phyloP scores from a whole-genome alignment of 2,329 filamentous ascomycete species.

The Sclerotinia glacialis region DNA sequence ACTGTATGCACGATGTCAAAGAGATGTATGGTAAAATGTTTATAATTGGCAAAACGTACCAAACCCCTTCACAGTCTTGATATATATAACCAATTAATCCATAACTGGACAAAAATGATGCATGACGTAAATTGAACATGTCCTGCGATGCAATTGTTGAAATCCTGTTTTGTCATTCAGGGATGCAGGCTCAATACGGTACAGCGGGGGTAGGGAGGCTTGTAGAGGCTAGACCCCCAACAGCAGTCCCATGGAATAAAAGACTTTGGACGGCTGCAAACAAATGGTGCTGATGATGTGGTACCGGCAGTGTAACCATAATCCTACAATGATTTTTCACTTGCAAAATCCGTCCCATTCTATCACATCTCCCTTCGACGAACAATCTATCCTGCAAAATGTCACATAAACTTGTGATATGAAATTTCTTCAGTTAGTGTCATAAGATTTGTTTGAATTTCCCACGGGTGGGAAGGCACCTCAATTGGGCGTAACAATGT shows the following conservation, averaged over 20 bases:
- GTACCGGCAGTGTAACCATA: neutral
- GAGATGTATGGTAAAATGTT: neutral
- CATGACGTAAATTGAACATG: slow-evolving; percentile 12
- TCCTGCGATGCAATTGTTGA: neutral
- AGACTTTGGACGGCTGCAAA: neutral
- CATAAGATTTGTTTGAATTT: neutral
- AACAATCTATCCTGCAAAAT: neutral
- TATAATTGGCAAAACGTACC: neutral
- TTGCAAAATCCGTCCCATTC: neutral
- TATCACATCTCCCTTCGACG: neutral
- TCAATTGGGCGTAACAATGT: neutral
- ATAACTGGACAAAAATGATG: neutral
- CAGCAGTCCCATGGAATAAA: too few relatives aligned
- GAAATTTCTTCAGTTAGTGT: neutral
- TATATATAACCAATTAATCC: neutral
- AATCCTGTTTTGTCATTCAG: slow-evolving; percentile 18
- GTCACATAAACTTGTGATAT: neutral
- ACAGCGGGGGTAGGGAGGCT: neutral
- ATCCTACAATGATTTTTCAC: neutral
- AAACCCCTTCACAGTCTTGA: neutral
- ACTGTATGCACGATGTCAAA: too few relatives aligned
- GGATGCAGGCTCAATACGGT: neutral
- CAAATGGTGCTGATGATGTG: neutral
- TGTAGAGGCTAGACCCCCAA: neutral
- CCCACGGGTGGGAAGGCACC: too few relatives aligned